phyloP scores from a whole-genome alignment of 768 basidiomycete species.

The Agrocybe praecox region DNA sequence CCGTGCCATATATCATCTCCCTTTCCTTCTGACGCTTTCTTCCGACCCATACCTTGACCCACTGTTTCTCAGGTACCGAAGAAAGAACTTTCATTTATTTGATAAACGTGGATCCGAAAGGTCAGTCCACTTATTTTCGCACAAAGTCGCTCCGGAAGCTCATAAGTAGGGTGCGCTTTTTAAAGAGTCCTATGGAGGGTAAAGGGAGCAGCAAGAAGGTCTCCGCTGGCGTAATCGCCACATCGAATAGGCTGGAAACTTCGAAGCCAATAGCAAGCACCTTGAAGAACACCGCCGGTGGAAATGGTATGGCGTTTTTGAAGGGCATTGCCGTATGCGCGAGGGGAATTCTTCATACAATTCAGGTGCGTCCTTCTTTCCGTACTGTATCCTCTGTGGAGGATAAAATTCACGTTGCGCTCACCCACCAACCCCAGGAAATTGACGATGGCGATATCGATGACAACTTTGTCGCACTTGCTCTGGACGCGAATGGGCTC shows the following conservation, averaged over 20 bases:
- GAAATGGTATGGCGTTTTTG: constrained; percentile 9
- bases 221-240: constrained; percentile 2
- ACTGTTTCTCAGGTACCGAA: background rate
- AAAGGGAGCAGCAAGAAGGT: background rate
- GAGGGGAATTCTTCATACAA: constrained; percentile 5
- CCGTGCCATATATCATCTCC: background rate
- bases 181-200: background rate
- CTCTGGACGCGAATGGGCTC: constrained; percentile 19
- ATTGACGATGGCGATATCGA: constrained; percentile 18
- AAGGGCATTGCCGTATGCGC: constrained; percentile 13
- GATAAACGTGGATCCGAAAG: background rate
- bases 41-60: background rate
- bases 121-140: background rate
- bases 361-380: constrained; percentile 10
- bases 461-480: constrained; percentile 16
- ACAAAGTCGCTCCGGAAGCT: background rate
- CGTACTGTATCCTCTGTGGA: no score
- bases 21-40: background rate
- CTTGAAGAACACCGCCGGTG: constrained; percentile 7
- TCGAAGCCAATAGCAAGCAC: constrained; percentile 16
- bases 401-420: no score
- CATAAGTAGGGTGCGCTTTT: background rate
- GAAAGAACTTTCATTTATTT: background rate
- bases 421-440: constrained; percentile 3
- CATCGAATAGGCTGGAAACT: constrained; percentile 14